A percentile compares a stretch with the other conserved stretches of the same genome.
These are phyloP conservation scores for Groenewaldozyma tartarivorans DNA, from an alignment of 805 yeast species.

Conservation along the genomic window DNA sequence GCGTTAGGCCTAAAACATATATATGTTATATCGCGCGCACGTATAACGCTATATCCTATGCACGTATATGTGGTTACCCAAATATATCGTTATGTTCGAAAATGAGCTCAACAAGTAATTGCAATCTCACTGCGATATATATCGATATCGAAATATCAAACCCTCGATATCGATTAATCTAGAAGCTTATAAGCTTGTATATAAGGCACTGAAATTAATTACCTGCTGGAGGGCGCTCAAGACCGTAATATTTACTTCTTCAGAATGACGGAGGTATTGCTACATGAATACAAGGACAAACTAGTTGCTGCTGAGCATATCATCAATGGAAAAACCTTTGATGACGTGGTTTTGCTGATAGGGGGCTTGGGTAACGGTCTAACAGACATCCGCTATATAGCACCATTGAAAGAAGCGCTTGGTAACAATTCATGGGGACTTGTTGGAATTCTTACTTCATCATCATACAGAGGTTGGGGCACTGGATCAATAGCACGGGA, in stretches of 20 bases:
- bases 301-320: conserved; percentile 19
- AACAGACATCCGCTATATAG: conserved; percentile 57
- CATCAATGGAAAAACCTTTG: conserved; percentile 22
- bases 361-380: conserved; percentile 70
- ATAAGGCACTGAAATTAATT: too few relatives aligned
- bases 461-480: conserved; percentile 63
- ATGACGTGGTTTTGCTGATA: conserved; percentile 54
- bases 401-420: conserved; percentile 35
- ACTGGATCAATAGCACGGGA: conserved; percentile 52
- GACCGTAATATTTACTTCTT: background rate
- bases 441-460: conserved; percentile 37
- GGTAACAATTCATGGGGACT: conserved; percentile 43
- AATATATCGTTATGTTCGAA: too few relatives aligned
- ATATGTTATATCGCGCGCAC: too few relatives aligned
- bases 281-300: conserved; percentile 13
- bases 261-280: background rate
- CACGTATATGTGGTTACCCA: too few relatives aligned
- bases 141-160: too few relatives aligned
- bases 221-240: too few relatives aligned
- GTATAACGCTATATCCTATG: too few relatives aligned
- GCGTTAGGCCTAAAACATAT: too few relatives aligned
- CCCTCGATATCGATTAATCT: too few relatives aligned
- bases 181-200: too few relatives aligned
- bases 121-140: too few relatives aligned
- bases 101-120: too few relatives aligned